Evolutionary conservation across 805 yeast species (phyloP).

Genomic region (Candida tibetensis): DNA sequence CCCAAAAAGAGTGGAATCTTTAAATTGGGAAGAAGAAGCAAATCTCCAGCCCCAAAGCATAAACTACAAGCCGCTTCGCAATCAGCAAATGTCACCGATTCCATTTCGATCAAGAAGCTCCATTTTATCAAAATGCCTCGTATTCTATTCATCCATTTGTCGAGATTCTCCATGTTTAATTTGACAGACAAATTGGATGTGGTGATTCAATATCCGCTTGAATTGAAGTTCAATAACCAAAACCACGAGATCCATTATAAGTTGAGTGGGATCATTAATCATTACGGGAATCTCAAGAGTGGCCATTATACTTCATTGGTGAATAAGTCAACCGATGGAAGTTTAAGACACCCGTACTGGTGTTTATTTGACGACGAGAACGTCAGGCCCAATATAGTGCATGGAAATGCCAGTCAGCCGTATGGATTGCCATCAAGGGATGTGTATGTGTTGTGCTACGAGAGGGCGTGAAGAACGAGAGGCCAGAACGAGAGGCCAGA

Average conservation of each 20-base stretch:
- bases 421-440: constrained; percentile 47
- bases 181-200: constrained; percentile 52
- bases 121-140: constrained; percentile 36
- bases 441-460: constrained; percentile 71
- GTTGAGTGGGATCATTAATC: constrained; percentile 65
- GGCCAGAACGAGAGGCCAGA: too few species aligned
- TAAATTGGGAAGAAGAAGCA: constrained; percentile 31
- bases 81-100: constrained; percentile 2
- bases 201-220: constrained; percentile 53
- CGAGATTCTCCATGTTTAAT: constrained; percentile 46
- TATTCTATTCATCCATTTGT: constrained; percentile 38
- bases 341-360: constrained; percentile 53
- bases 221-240: constrained; percentile 43
- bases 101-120: constrained; percentile 25
- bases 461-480: constrained; percentile 30
- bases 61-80: constrained; percentile 7
- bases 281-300: constrained; percentile 63
- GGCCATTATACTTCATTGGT: constrained; percentile 77
- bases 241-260: constrained; percentile 44
- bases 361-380: constrained; percentile 73
- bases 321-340: constrained; percentile 37
- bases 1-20: constrained; percentile 35
- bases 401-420: constrained; percentile 44
- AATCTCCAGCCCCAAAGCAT: constrained; percentile 27
- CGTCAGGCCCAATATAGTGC: constrained; percentile 43